Evolutionary conservation across 2,329 filamentous ascomycete species (phyloP).

Genomic region (Myriosclerotinia scirpicola): DNA sequence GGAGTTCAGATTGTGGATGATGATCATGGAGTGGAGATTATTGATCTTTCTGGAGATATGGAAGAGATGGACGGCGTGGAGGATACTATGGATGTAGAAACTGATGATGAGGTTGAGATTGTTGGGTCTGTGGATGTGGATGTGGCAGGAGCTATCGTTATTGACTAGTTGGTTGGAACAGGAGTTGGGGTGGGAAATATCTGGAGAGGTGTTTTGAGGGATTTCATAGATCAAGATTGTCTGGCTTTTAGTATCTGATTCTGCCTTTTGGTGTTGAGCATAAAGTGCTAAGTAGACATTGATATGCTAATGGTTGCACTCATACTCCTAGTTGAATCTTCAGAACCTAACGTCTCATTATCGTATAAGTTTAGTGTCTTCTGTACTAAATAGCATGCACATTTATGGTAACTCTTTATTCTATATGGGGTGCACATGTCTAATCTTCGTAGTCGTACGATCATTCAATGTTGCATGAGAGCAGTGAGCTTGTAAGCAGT

Average conservation of each 20-base stretch:
- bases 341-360: no score
- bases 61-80: neutral
- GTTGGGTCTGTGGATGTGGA: neutral
- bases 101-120: neutral
- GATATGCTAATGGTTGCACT: no score
- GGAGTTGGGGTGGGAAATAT: neutral
- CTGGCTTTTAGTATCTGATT: slow-evolving; percentile 47
- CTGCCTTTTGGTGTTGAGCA: no score
- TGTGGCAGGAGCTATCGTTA: neutral
- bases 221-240: neutral
- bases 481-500: no score
- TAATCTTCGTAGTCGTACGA: no score
- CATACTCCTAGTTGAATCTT: no score
- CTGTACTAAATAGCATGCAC: no score
- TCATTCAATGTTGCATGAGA: no score
- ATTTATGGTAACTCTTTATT: no score
- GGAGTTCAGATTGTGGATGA: neutral
- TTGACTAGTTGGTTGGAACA: slow-evolving; percentile 6
- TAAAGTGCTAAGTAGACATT: no score
- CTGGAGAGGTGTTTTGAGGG: neutral
- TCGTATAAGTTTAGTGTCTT: no score
- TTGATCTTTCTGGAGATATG: neutral
- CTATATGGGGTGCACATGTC: no score
- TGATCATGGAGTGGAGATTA: neutral
- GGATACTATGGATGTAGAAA: neutral